A percentile compares a stretch with the other conserved stretches of the same genome.
These are phyloP conservation scores for Phytopythium aichiense DNA, from an alignment of 352 stramenopile genomes.

Conservation along the genomic window DNA sequence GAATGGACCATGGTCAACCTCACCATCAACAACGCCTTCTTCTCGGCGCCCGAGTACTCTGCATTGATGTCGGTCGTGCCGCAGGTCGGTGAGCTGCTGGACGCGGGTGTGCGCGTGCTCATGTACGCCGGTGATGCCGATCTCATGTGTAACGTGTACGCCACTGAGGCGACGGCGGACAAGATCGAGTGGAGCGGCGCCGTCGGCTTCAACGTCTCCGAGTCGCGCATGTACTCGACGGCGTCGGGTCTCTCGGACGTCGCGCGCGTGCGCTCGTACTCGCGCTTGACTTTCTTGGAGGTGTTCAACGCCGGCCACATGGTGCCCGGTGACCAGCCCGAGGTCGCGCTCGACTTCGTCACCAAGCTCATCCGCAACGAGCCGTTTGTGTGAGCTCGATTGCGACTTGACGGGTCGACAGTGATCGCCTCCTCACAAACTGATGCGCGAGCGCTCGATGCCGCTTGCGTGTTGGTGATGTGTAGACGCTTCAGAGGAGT, in stretches of 20 bases:
- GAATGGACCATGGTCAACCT: constrained; percentile 89
- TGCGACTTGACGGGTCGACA: too few species aligned
- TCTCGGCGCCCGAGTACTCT: constrained; percentile 11
- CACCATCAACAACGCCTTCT: constrained; percentile 88
- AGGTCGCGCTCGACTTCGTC: constrained; percentile 45
- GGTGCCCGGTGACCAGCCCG: constrained; percentile 45
- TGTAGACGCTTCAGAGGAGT: too few species aligned
- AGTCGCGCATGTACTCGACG: constrained; percentile 8
- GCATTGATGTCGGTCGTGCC: constrained; percentile 49
- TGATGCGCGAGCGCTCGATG: too few species aligned
- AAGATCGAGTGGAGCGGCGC: constrained; percentile 27
- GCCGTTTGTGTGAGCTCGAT: constrained; percentile 11
- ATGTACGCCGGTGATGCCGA: constrained; percentile 28
- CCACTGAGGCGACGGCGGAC: constrained; percentile 23
- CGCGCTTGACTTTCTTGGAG: constrained; percentile 35
- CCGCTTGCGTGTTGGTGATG: too few species aligned
- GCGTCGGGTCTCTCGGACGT: constrained; percentile 4
- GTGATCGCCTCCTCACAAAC: too few species aligned
- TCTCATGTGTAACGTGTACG: constrained; percentile 35
- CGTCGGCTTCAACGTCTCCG: constrained; percentile 13
- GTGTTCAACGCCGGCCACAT: constrained; percentile 52
- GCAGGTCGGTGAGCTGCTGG: constrained; percentile 16
- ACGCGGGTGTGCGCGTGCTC: constrained; percentile 17
- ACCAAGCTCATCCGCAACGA: constrained; percentile 47
- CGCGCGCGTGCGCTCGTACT: constrained; percentile 24